Evolutionary conservation across 108 stramenopile genomes (phyloP), one percentile per base, ranked within the genome.

Genomic region (Asterionellopsis glacialis): DNA sequence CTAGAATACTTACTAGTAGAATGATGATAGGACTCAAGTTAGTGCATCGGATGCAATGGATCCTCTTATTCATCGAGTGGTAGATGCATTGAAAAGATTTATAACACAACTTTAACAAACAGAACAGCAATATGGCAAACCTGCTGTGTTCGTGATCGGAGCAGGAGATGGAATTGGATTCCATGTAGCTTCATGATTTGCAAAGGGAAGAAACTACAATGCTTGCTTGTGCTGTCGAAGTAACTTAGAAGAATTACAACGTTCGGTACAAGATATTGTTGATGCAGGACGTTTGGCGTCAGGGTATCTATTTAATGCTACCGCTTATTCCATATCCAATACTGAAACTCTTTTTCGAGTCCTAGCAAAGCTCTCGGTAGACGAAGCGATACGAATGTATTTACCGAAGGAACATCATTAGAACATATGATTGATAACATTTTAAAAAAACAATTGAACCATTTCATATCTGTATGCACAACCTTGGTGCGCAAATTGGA

Each of bases 401-500:
- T n/a, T n/a, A n/a, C n/a, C n/a, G n/a, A n/a, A n/a, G 33, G 2
- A 33, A 33, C 33, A 2, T 5, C 33, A 33, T 7, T 47, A 21
- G 45, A 47, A 47, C 6, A 47, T 21, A 47, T 47, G 45, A 47
- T 47, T 47, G 45, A 16, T 16, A 9, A 47, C 16, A 47, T n/a
- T n/a, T 47, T 21, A 9, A 47, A 47, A 6, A 1, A 5, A 2
- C 6, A 16, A 47, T 47, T 47, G 45, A 9, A 19, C 45, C 45
- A 16, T 7, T 47, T 47, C 45, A 47, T 7, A 9, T 47, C 2
- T 16, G 19, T 21, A 9, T 47, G 9, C 9, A 47, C 45, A 47
- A 47, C 9, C 19, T 47, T 16, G 45, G 45, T 19, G 45, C 45
- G 16, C 45, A 47, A 47, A 47, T 47, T 47, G 45, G 45, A 16